A percentile compares a stretch with the other conserved stretches of the same genome.
These are phyloP conservation scores for Pseudophaeomoniella oleicola DNA, from an alignment of 2,329 filamentous ascomycete genomes.

Conservation along the genomic window DNA sequence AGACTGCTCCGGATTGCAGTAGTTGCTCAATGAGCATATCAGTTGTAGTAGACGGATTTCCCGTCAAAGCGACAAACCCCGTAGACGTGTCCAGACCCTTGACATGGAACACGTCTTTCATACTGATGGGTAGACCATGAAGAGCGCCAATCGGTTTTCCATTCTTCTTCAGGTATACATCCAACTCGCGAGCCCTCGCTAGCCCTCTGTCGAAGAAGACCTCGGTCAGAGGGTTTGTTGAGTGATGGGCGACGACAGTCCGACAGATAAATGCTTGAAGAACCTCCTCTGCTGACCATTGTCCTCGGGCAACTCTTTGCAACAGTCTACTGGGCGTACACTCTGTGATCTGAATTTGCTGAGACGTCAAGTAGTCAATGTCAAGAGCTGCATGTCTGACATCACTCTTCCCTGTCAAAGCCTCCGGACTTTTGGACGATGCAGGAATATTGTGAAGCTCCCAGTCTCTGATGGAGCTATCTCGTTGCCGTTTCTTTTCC, in stretches of 20 bases:
- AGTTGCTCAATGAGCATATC: constrained; percentile 36
- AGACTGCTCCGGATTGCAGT: constrained; percentile 33
- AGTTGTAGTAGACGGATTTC: not conserved
- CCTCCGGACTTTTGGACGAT: too few relatives aligned
- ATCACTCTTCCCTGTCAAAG: too few relatives aligned
- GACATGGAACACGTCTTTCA: constrained; percentile 51
- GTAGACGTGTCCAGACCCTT: constrained; percentile 42
- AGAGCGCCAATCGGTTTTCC: constrained; percentile 32
- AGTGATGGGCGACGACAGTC: too few relatives aligned
- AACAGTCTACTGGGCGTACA: too few relatives aligned
- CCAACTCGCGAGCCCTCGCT: constrained; percentile 17
- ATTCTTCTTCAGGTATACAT: constrained; percentile 16
- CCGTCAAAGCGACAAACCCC: constrained; percentile 35
- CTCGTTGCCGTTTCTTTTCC: too few relatives aligned
- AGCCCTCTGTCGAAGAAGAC: constrained; percentile 22
- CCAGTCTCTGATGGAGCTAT: too few relatives aligned
- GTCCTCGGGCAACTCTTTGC: too few relatives aligned
- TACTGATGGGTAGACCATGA: constrained; percentile 39
- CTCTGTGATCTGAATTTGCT: too few relatives aligned
- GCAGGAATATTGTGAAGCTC: too few relatives aligned
- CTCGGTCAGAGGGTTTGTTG: constrained; percentile 23
- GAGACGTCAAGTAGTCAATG: too few relatives aligned
- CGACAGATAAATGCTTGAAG: constrained; percentile 5
- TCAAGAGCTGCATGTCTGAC: too few relatives aligned
- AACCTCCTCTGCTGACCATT: too few relatives aligned